These are phyloP conservation scores for Pneumocystis carinii DNA, from an alignment of 1,139 yeast genomes.

Conservation along the genomic window DNA sequence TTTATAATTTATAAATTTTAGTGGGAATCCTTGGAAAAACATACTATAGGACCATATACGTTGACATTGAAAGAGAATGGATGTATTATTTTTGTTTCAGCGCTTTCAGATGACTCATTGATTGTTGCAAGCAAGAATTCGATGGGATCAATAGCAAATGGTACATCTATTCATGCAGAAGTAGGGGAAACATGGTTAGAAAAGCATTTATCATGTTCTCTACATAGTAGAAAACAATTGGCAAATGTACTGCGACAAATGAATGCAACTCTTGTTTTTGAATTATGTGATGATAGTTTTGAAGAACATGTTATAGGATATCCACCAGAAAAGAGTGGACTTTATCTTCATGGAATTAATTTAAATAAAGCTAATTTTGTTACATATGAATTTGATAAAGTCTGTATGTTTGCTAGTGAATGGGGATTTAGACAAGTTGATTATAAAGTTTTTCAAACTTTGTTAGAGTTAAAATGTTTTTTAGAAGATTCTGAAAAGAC, in stretches of 20 bases:
- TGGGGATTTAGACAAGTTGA: conserved; percentile 49
- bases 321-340: conserved; percentile 49
- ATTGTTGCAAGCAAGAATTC: conserved; percentile 78
- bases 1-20: not conserved
- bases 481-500: conserved; percentile 44
- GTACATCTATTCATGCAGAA: conserved; percentile 20
- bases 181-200: conserved; percentile 46
- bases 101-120: conserved; percentile 44
- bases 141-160: conserved; percentile 48
- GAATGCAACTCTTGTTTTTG: conserved; percentile 76
- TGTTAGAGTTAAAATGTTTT: conserved; percentile 34
- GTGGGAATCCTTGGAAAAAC: conserved; percentile 31
- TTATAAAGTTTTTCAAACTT: conserved; percentile 28
- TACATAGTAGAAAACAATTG: conserved; percentile 34
- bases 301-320: conserved; percentile 90
- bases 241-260: conserved; percentile 39
- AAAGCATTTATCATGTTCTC: conserved; percentile 33
- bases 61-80: conserved; percentile 85
- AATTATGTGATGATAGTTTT: conserved; percentile 78
- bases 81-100: conserved; percentile 74
- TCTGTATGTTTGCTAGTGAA: conserved; percentile 41
- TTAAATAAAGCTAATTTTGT: conserved; percentile 45
- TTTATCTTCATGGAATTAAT: conserved; percentile 82
- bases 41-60: conserved; percentile 62
- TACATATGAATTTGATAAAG: conserved; percentile 50